Conservation (phyloP, 345 rosid species). For the Populus euphratica region DNA sequence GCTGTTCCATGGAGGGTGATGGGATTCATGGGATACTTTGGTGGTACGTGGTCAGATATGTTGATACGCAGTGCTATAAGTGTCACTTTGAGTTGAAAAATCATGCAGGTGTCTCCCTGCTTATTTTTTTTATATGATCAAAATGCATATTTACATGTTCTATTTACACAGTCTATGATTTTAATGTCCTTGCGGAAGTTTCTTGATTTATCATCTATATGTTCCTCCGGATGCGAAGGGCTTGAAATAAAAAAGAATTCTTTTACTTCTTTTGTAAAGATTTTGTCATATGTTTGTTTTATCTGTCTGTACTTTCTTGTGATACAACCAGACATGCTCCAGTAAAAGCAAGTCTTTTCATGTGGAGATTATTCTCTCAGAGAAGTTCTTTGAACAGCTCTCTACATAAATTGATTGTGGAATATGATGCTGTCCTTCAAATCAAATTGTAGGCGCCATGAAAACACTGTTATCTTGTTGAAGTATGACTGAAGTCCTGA, state of each 20-base stretch:
- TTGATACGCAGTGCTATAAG: conserved; percentile 68
- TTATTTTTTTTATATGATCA: background rate
- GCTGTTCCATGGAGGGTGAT: conserved; percentile 93
- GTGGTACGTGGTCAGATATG: conserved; percentile 74
- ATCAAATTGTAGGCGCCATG: background rate
- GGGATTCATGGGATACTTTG: conserved; percentile 85
- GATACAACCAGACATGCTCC: too few species aligned
- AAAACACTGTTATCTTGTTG: background rate
- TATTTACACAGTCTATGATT: background rate
- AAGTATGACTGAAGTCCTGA: background rate
- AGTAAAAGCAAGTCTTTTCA: background rate
- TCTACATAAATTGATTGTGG: background rate
- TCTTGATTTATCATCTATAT: too few species aligned
- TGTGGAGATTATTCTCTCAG: background rate
- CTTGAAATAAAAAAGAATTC: too few species aligned
- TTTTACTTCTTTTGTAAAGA: too few species aligned
- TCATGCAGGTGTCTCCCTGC: conserved; percentile 67
- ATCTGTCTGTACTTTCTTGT: too few species aligned
- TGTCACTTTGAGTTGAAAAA: conserved; percentile 78
- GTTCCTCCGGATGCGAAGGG: too few species aligned
- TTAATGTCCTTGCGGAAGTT: too few species aligned
- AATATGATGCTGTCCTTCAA: too few species aligned
- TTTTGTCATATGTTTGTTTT: too few species aligned
- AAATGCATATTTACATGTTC: background rate
- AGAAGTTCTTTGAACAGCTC: background rate